Evolutionary conservation across 2,329 filamentous ascomycete species (phyloP).

Genomic region (Curvularia spicifera): DNA sequence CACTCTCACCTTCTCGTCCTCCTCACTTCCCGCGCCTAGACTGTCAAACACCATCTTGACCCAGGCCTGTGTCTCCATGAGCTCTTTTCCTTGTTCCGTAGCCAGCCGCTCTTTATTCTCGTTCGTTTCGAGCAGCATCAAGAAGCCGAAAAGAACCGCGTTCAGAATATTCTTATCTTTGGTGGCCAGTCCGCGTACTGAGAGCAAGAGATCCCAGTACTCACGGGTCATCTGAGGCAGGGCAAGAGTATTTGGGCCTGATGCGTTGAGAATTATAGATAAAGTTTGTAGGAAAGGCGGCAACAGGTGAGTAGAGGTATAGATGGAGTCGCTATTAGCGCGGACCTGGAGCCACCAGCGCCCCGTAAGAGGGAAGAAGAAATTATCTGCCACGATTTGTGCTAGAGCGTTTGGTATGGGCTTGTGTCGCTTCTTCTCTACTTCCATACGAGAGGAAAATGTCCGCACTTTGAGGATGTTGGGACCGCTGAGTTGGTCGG

Average conservation of each 20-base stretch:
- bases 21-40: constrained; percentile 54
- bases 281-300: constrained; percentile 85
- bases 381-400: constrained; percentile 72
- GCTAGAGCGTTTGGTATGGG: constrained; percentile 79
- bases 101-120: constrained; percentile 75
- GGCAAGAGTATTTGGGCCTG: constrained; percentile 77
- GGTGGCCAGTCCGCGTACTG: constrained; percentile 61
- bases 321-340: constrained; percentile 62
- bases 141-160: constrained; percentile 77
- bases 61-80: constrained; percentile 90
- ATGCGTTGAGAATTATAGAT: constrained; percentile 79
- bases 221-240: constrained; percentile 83
- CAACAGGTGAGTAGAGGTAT: constrained; percentile 77
- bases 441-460: constrained; percentile 78
- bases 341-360: constrained; percentile 73
- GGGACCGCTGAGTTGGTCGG: constrained; percentile 79
- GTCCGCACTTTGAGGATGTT: constrained; percentile 86
- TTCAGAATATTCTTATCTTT: constrained; percentile 71
- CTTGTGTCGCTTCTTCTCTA: constrained; percentile 64
- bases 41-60: constrained; percentile 74
- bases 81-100: constrained; percentile 72
- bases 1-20: constrained; percentile 82
- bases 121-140: constrained; percentile 84
- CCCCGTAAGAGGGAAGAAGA: constrained; percentile 86
- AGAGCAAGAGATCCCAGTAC: constrained; percentile 81